Percentiles rank a stretch among this genome's conserved stretches.
These are phyloP conservation scores for Apophysomyces elegans DNA, from an alignment of 371 early-diverging fungal species.

Conservation along the genomic window DNA sequence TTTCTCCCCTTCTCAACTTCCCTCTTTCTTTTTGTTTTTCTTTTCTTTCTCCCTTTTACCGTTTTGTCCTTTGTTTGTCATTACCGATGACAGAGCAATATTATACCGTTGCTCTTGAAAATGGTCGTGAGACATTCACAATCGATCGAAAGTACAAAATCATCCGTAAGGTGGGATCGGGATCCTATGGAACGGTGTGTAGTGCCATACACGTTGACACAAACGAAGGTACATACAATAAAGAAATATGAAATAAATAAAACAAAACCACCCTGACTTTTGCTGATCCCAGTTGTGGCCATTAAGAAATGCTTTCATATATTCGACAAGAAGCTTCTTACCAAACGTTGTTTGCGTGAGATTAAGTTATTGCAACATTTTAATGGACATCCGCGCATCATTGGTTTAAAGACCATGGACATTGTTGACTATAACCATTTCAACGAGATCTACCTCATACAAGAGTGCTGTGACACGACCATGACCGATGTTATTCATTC, in stretches of 20 bases:
- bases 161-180: slow-evolving; percentile 85
- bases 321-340: slow-evolving; percentile 71
- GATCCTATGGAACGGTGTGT: slow-evolving; percentile 92
- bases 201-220: slow-evolving; percentile 45
- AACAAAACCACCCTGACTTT: slow-evolving; percentile 9
- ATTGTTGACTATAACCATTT: slow-evolving; percentile 67
- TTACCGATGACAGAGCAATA: slow-evolving; percentile 22
- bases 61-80: not conserved
- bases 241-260: slow-evolving; percentile 25
- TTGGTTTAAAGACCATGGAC: slow-evolving; percentile 71
- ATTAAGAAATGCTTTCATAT: slow-evolving; percentile 78
- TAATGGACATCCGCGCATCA: slow-evolving; percentile 80
- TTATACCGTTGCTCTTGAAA: slow-evolving; percentile 41
- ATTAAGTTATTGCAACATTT: slow-evolving; percentile 80
- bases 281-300: slow-evolving; percentile 61
- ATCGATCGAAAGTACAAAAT: slow-evolving; percentile 74
- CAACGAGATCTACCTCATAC: slow-evolving; percentile 69
- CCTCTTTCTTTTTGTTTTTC: not conserved
- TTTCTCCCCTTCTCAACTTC: not conserved
- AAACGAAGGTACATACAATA: slow-evolving; percentile 29
- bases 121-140: slow-evolving; percentile 56
- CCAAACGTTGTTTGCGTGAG: slow-evolving; percentile 76
- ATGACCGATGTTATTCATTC: slow-evolving; percentile 91
- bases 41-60: not conserved
- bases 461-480: slow-evolving; percentile 91